Evolutionary conservation across 192 early-diverging fungal species (phyloP).

Genomic region (Allomyces arbusculus): DNA sequence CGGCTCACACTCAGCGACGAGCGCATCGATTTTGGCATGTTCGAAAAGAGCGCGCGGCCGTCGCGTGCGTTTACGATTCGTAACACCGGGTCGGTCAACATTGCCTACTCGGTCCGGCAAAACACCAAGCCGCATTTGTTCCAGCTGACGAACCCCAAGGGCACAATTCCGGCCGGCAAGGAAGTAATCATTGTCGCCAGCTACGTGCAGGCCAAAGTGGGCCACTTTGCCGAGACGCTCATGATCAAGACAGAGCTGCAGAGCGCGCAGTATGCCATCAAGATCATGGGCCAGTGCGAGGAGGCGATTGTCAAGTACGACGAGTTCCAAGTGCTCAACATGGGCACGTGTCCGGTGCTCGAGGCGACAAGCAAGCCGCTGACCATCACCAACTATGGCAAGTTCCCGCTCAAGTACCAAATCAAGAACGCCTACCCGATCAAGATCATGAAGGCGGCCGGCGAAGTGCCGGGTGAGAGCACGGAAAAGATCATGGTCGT

Average conservation of each 20-base stretch:
- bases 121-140: slow-evolving; percentile 25
- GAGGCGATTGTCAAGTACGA: slow-evolving; percentile 32
- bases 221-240: slow-evolving; percentile 24
- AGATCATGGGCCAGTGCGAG: slow-evolving; percentile 33
- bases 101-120: slow-evolving; percentile 26
- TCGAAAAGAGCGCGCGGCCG: slow-evolving; percentile 28
- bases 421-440: slow-evolving; percentile 31
- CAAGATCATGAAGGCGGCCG: slow-evolving; percentile 22
- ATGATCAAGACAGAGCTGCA: slow-evolving; percentile 31
- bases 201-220: slow-evolving; percentile 25
- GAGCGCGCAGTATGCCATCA: slow-evolving; percentile 24
- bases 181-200: slow-evolving; percentile 20
- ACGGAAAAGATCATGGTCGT: slow-evolving; percentile 14
- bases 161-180: slow-evolving; percentile 20
- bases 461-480: slow-evolving; percentile 21
- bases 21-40: slow-evolving; percentile 39
- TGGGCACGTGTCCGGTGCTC: slow-evolving; percentile 38
- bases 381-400: slow-evolving; percentile 30
- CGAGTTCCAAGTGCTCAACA: slow-evolving; percentile 30
- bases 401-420: slow-evolving; percentile 23
- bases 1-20: slow-evolving; percentile 23
- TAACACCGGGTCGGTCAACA: slow-evolving; percentile 33
- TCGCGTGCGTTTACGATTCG: slow-evolving; percentile 16
- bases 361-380: slow-evolving; percentile 25
- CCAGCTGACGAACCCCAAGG: slow-evolving; percentile 22